These are phyloP conservation scores for Tuber borchii DNA, from an alignment of 495 filamentous ascomycete species.

Conservation along the genomic window DNA sequence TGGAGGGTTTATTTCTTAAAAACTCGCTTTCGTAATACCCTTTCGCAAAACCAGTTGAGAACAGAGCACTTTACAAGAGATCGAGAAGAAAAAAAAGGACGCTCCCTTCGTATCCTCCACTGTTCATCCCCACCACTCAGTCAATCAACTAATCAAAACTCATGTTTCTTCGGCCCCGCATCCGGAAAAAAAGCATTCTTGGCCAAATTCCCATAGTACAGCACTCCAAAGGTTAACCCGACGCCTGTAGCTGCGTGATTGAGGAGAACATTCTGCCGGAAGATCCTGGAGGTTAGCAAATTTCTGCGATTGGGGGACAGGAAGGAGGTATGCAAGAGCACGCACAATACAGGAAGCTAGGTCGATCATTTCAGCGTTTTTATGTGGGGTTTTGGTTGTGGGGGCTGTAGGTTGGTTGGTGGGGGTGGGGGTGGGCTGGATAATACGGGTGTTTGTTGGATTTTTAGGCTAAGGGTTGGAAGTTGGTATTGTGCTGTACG, in stretches of 20 bases:
- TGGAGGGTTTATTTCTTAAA: constrained; percentile 3
- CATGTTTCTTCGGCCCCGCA: not conserved
- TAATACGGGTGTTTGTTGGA: not conserved
- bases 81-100: not conserved
- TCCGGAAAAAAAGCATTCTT: not conserved
- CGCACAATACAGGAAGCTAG: not conserved
- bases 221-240: not conserved
- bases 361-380: not conserved
- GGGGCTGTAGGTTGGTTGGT: not conserved
- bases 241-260: not conserved
- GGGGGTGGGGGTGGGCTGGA: not conserved
- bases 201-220: not conserved
- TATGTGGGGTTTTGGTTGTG: not conserved
- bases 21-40: not conserved
- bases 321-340: not conserved
- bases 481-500: not conserved
- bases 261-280: not conserved
- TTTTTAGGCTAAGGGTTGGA: not conserved
- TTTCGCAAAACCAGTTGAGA: not conserved
- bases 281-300: not conserved
- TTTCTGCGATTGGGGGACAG: not conserved
- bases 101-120: not conserved
- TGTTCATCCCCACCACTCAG: not conserved
- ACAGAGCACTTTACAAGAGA: not conserved
- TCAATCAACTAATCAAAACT: not conserved